Evolutionary conservation across 306 rosid genomes (phyloP).

Genomic region (Sophora flavescens): DNA sequence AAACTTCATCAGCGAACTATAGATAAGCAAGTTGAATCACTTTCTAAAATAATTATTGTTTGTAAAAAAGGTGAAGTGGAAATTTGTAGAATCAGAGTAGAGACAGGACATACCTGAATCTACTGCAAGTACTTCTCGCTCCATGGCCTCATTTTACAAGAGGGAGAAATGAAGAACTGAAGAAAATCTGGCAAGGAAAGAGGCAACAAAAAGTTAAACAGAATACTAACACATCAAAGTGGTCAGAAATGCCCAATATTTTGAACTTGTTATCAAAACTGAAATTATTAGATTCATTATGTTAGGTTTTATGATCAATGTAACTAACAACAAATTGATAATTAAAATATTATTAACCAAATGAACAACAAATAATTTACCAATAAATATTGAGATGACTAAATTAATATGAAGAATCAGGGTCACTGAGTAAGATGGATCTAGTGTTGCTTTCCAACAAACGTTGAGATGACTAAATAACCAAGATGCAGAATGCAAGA

Average conservation of each 20-base stretch:
- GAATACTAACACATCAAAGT: slow-evolving; percentile 33
- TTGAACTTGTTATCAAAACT: slow-evolving; percentile 10
- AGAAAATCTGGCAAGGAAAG: slow-evolving; percentile 75
- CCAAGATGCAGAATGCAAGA: slow-evolving; percentile 18
- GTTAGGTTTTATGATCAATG: slow-evolving; percentile 18
- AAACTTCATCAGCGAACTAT: slow-evolving; percentile 42
- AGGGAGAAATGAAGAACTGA: slow-evolving; percentile 96
- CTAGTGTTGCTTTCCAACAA: slow-evolving; percentile 21
- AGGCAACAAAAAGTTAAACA: slow-evolving; percentile 36
- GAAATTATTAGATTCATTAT: slow-evolving; percentile 14
- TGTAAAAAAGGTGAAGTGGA: slow-evolving; percentile 13
- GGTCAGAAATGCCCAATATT: slow-evolving; percentile 17
- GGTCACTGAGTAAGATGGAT: slow-evolving; percentile 27
- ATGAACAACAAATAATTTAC: not conserved
- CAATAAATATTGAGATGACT: slow-evolving; percentile 11
- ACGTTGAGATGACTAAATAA: slow-evolving; percentile 25
- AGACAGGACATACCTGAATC: slow-evolving; percentile 82
- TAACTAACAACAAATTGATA: slow-evolving; percentile 26
- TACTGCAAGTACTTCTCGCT: slow-evolving; percentile 93
- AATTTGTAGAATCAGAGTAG: slow-evolving; percentile 31
- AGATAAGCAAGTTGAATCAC: slow-evolving; percentile 37
- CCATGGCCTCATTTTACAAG: slow-evolving; percentile 97
- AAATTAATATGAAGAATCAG: slow-evolving; percentile 1
- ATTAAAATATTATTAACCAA: slow-evolving; percentile 26
- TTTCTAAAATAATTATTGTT: slow-evolving; percentile 2